phyloP scores from a whole-genome alignment of 1,284 basidiomycete genomes.

The Baeospora myosura region DNA sequence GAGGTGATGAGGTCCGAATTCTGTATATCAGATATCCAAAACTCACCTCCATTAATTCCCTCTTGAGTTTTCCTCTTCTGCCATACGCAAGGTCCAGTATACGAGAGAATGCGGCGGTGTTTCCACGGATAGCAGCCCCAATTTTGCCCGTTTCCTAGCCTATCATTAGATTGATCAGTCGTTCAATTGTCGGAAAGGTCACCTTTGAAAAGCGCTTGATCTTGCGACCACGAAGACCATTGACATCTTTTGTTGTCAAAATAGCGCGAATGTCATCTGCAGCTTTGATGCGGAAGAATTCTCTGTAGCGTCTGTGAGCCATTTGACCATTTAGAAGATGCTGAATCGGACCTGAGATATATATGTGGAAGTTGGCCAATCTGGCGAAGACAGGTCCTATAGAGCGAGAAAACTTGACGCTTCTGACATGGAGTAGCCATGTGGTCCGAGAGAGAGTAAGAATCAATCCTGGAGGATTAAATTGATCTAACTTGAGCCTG shows the following conservation, averaged over 20 bases:
- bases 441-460: no score
- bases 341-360: conserved; percentile 46
- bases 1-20: conserved; percentile 7
- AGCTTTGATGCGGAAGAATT: conserved; percentile 58
- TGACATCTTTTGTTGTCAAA: conserved; percentile 19
- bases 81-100: conserved; percentile 77
- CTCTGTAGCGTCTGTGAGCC: conserved; percentile 29
- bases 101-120: conserved; percentile 44
- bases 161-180: conserved; percentile 2
- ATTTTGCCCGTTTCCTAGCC: conserved; percentile 51
- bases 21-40: not conserved
- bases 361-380: conserved; percentile 45
- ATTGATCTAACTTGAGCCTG: no score
- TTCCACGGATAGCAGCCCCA: conserved; percentile 48
- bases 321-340: conserved; percentile 3
- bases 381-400: conserved; percentile 47
- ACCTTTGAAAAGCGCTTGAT: conserved; percentile 48
- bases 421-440: no score
- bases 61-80: conserved; percentile 59
- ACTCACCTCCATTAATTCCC: conserved; percentile 57
- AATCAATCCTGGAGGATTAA: no score
- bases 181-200: not conserved
- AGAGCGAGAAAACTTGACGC: conserved; percentile 32
- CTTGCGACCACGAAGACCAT: conserved; percentile 30
- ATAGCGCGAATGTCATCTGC: conserved; percentile 48